These are phyloP conservation scores for Petunia axillaris DNA, from an alignment of 257 asterid species.

Conservation along the genomic window DNA sequence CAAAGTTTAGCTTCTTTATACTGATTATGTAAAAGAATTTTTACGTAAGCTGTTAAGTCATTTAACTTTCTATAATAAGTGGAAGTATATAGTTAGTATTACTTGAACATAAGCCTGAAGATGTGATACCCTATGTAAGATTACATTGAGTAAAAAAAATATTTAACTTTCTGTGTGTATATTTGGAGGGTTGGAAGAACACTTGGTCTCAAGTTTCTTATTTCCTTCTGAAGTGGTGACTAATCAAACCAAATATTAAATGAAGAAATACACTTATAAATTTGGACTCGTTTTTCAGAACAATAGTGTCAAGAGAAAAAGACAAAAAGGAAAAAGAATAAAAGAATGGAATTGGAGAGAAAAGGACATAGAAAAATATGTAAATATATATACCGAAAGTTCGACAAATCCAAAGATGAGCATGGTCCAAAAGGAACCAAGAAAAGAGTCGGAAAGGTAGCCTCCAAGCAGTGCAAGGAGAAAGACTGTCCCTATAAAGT, in stretches of 20 bases:
- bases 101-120: no score
- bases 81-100: no score
- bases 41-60: background rate
- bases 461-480: conserved; percentile 83
- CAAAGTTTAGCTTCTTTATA: no score
- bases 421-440: conserved; percentile 93
- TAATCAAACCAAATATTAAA: background rate
- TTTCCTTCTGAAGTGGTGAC: background rate
- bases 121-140: no score
- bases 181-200: background rate
- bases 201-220: background rate
- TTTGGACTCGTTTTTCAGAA: background rate
- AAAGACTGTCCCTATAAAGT: conserved; percentile 86
- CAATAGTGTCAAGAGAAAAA: conserved; percentile 3
- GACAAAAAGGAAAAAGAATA: background rate
- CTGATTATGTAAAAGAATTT: background rate
- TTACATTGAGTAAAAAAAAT: no score
- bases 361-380: background rate
- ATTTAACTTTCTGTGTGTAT: no score
- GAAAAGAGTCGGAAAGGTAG: conserved; percentile 87
- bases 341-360: background rate
- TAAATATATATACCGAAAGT: conserved; percentile 61
- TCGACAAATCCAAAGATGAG: conserved; percentile 85
- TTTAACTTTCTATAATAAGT: no score
- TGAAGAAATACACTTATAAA: background rate